Conservation (phyloP, 2,329 filamentous ascomycete genomes). For the Alternaria sp. region DNA sequence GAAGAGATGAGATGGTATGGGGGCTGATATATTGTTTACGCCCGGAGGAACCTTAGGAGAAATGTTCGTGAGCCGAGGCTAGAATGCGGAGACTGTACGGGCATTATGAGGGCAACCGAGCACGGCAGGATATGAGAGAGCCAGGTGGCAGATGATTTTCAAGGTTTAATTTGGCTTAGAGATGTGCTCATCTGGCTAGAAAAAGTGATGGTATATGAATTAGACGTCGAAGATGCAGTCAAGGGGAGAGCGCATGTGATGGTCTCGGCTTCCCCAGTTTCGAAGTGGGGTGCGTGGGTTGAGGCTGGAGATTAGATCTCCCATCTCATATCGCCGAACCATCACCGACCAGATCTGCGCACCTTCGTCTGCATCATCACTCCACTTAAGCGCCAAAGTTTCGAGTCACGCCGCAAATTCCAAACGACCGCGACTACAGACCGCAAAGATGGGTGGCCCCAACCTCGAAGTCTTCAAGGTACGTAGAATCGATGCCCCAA, state of each 20-base stretch:
- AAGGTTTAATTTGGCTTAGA: too few species aligned
- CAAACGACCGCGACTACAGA: not conserved
- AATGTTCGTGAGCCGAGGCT: conserved; percentile 32
- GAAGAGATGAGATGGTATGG: not conserved
- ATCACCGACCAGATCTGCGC: conserved; percentile 19
- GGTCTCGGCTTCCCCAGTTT: conserved; percentile 8
- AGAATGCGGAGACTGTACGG: conserved; percentile 28
- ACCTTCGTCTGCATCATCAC: conserved; percentile 15
- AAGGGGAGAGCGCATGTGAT: conserved; percentile 8
- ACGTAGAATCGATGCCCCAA: conserved; percentile 20
- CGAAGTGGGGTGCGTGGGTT: conserved; percentile 9
- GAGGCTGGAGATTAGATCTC: conserved; percentile 20
- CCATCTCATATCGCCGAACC: conserved; percentile 5
- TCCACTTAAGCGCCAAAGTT: conserved; percentile 11
- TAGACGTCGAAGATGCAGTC: not conserved
- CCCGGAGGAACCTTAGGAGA: conserved; percentile 8
- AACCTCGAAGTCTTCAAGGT: conserved; percentile 98
- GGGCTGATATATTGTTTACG: conserved; percentile 22
- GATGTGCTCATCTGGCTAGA: too few species aligned
- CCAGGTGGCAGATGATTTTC: not conserved
- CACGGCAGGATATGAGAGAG: not conserved
- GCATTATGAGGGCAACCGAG: not conserved
- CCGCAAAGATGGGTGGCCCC: conserved; percentile 74
- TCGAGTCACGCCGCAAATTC: conserved; percentile 4
- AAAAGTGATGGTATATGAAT: not conserved